Percentiles rank a stretch among this genome's conserved stretches.
Evolutionary conservation across 176 grass and related monocot genomes (phyloP).

Genomic region (Raddia guianensis): DNA sequence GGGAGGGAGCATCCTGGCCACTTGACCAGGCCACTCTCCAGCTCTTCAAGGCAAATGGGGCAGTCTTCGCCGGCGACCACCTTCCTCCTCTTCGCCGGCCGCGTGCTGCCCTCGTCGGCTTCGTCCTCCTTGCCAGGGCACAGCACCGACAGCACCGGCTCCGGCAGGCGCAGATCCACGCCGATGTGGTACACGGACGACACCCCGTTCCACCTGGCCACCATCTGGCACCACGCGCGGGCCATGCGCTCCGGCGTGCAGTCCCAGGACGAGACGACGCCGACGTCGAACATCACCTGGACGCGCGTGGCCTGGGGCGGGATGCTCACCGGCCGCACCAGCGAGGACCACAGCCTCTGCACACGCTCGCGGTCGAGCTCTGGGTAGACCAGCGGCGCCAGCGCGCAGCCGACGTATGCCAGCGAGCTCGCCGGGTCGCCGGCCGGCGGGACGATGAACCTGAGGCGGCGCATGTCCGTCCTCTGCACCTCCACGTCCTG

Average conservation of each 20-base stretch:
- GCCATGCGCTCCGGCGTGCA: constrained; percentile 21
- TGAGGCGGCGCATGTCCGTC: not conserved
- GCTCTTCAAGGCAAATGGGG: constrained; percentile 14
- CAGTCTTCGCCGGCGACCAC: not conserved
- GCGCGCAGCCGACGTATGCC: not conserved
- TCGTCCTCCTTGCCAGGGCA: not conserved
- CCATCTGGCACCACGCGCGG: not conserved
- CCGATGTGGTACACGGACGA: not conserved
- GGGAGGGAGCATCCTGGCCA: constrained; percentile 36
- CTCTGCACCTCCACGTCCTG: not conserved
- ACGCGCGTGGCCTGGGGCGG: not conserved
- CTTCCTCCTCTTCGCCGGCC: constrained; percentile 5
- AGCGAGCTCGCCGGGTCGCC: not conserved
- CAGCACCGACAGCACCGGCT: constrained; percentile 15
- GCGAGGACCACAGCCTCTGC: not conserved
- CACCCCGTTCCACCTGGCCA: not conserved
- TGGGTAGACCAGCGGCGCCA: constrained; percentile 25
- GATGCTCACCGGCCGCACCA: not conserved
- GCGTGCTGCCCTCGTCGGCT: not conserved
- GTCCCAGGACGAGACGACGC: constrained; percentile 24
- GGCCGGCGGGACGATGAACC: not conserved
- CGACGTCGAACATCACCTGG: constrained; percentile 22
- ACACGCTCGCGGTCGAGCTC: not conserved
- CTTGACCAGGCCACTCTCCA: constrained; percentile 1
- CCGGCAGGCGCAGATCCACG: constrained; percentile 12